Evolutionary conservation across 2,329 filamentous ascomycete species (phyloP), one percentile per base, ranked within the genome.

Genomic region (Pseudogymnoascus sp.): DNA sequence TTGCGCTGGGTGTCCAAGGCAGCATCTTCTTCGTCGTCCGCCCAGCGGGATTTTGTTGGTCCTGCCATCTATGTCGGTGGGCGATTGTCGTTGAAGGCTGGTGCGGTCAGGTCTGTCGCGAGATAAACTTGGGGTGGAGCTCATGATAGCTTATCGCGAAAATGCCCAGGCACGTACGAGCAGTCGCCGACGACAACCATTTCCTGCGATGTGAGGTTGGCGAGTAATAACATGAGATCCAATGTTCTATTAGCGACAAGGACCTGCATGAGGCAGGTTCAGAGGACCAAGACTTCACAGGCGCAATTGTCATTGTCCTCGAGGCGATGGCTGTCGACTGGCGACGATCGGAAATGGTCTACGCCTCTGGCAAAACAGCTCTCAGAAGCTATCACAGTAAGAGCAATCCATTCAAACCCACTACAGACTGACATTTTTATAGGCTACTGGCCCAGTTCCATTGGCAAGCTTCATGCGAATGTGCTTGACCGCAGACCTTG

Each of bases 401-500:
- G 74, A 66, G 53, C 33, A 62, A 31, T 21, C n/a, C 56, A n/a
- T 26, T 13, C 38, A 6, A 11, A 42, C 7, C 31, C n/a, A 33
- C 1, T 29, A 61, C 37, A 59, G 37, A 69, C 73, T 60, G 80
- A 78, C 76, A 13, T 50, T 40, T 40, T 50, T 44, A 14, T 69
- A 90, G 86, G 85, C 88, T 42, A 97, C 95, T 10, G 95, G 95
- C 0, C 93, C 95, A 3, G 86, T 97, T 29, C 91, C 95, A 0
- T 84, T 99, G 65, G 93, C 95, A 4, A 88, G 91, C 61, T 99
- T 93, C 75, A 99, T 99, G 95, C 93, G 95, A 73, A 96, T 97
- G 87, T 97, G 93, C 74, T 84, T 99, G 67, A 99, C 95, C 0
- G 90, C 90, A 10, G 90, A 95, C 65, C 78, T 91, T 40, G 92